phyloP scores from a whole-genome alignment of 495 filamentous ascomycete genomes.

The Thozetella sp. region DNA sequence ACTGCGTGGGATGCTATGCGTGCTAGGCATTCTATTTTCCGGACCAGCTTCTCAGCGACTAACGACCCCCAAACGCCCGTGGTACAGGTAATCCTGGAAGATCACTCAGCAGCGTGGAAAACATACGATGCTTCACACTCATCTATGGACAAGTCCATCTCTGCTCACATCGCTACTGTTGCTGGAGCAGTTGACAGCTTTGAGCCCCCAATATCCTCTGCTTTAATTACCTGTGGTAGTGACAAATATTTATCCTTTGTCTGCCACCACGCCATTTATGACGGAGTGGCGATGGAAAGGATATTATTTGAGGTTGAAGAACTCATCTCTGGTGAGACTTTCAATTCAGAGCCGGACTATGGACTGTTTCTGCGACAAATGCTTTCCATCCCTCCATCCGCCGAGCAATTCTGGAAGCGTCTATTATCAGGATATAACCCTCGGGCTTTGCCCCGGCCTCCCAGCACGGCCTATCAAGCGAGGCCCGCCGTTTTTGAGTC shows the following conservation, averaged over 20 bases:
- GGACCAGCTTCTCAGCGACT: conserved; percentile 64
- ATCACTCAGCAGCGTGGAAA: conserved; percentile 30
- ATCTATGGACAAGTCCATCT: conserved; percentile 19
- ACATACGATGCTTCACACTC: conserved; percentile 12
- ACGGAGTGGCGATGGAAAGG: conserved; percentile 68
- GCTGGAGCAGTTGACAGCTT: conserved; percentile 28
- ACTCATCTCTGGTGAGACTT: conserved; percentile 35
- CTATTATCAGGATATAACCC: conserved; percentile 52
- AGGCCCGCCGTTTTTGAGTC: neutral
- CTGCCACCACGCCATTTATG: conserved; percentile 80
- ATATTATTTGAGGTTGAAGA: conserved; percentile 68
- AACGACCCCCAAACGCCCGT: conserved; percentile 49
- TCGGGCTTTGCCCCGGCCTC: conserved; percentile 29
- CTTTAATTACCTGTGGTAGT: conserved; percentile 18
- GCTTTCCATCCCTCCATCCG: conserved; percentile 21
- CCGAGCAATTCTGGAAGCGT: conserved; percentile 64
- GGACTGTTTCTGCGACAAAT: conserved; percentile 36
- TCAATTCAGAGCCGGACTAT: conserved; percentile 48
- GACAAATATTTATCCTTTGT: conserved; percentile 56
- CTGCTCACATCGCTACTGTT: conserved; percentile 20
- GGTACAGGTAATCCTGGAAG: conserved; percentile 57
- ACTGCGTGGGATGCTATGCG: conserved; percentile 52
- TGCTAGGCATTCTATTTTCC: conserved; percentile 61
- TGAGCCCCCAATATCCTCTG: conserved; percentile 37
- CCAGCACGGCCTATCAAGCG: neutral